Conservation (phyloP, 2,329 filamentous ascomycete species). For the Aspergillus thermomutatus region DNA sequence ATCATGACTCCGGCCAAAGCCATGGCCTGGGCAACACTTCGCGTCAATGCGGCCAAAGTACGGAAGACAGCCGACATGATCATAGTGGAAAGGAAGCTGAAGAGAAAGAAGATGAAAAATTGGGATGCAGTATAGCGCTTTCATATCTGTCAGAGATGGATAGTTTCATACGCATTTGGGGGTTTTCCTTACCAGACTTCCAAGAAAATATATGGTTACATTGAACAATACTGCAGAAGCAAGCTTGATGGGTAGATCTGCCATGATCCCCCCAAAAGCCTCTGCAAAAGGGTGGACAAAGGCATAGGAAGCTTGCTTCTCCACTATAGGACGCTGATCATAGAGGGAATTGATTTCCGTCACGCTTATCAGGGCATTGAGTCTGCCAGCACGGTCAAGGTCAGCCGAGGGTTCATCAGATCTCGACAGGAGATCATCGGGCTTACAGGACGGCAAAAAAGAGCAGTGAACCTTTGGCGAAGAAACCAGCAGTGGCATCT, state of each 20-base stretch:
- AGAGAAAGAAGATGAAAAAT: slow-evolving; percentile 65
- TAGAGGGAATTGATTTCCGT: slow-evolving; percentile 81
- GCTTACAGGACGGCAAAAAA: slow-evolving; percentile 85
- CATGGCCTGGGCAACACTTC: slow-evolving; percentile 62
- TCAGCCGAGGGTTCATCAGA: slow-evolving; percentile 28
- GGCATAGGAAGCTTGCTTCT: slow-evolving; percentile 84
- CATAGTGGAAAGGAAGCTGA: slow-evolving; percentile 48
- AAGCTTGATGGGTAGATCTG: slow-evolving; percentile 82
- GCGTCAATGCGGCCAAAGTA: slow-evolving; percentile 57
- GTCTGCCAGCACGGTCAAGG: slow-evolving; percentile 35
- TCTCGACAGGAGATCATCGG: slow-evolving; percentile 52
- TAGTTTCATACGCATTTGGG: too few species aligned
- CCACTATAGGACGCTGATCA: slow-evolving; percentile 84
- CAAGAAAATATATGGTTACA: slow-evolving; percentile 79
- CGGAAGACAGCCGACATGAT: slow-evolving; percentile 58
- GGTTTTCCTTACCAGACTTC: slow-evolving; percentile 54
- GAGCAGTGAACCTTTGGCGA: slow-evolving; percentile 70
- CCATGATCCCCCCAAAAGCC: slow-evolving; percentile 79
- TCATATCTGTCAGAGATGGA: background rate
- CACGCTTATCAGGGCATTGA: slow-evolving; percentile 61
- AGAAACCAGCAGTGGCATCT: slow-evolving; percentile 67
- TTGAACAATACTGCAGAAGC: slow-evolving; percentile 73
- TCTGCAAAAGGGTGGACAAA: slow-evolving; percentile 88
- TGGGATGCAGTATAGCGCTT: slow-evolving; percentile 17
- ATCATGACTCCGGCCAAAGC: slow-evolving; percentile 52